Conservation (phyloP, 805 yeast genomes). For the Saturnispora gosingensis region DNA sequence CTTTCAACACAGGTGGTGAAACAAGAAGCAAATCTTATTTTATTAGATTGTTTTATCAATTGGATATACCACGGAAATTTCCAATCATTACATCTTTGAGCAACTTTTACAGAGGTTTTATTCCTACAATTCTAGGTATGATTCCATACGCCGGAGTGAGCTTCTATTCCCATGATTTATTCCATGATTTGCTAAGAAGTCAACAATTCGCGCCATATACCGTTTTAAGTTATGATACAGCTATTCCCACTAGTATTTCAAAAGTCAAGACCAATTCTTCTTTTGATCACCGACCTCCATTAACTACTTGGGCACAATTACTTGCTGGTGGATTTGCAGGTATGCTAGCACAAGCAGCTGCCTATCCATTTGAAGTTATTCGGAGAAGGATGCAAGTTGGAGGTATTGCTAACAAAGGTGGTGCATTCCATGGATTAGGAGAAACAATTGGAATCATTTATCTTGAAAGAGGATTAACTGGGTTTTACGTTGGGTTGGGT, state of each 20-base stretch:
- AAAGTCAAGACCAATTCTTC: slow-evolving; percentile 26
- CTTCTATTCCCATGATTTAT: slow-evolving; percentile 83
- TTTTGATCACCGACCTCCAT: slow-evolving; percentile 48
- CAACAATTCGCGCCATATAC: slow-evolving; percentile 45
- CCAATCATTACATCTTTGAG: slow-evolving; percentile 30
- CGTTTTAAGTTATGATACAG: slow-evolving; percentile 23
- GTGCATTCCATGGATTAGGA: slow-evolving; percentile 44
- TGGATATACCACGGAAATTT: slow-evolving; percentile 15
- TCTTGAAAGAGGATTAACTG: slow-evolving; percentile 68
- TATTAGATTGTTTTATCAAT: slow-evolving; percentile 23
- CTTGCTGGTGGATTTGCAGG: slow-evolving; percentile 96
- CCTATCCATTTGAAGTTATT: slow-evolving; percentile 92
- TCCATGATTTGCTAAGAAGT: slow-evolving; percentile 81
- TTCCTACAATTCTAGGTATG: slow-evolving; percentile 92
- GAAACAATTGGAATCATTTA: slow-evolving; percentile 52
- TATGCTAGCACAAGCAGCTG: slow-evolving; percentile 88
- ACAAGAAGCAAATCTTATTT: slow-evolving; percentile 22
- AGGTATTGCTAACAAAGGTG: slow-evolving; percentile 53
- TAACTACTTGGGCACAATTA: slow-evolving; percentile 86
- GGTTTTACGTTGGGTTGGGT: slow-evolving; percentile 89
- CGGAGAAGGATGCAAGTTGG: slow-evolving; percentile 95
- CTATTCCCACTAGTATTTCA: slow-evolving; percentile 7
- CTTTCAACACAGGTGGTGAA: slow-evolving; percentile 22
- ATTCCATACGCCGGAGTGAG: slow-evolving; percentile 97
- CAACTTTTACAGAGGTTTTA: slow-evolving; percentile 89